These are phyloP conservation scores for Pseudogymnoascus sp. DNA, from an alignment of 2,329 filamentous ascomycete species.

Conservation along the genomic window DNA sequence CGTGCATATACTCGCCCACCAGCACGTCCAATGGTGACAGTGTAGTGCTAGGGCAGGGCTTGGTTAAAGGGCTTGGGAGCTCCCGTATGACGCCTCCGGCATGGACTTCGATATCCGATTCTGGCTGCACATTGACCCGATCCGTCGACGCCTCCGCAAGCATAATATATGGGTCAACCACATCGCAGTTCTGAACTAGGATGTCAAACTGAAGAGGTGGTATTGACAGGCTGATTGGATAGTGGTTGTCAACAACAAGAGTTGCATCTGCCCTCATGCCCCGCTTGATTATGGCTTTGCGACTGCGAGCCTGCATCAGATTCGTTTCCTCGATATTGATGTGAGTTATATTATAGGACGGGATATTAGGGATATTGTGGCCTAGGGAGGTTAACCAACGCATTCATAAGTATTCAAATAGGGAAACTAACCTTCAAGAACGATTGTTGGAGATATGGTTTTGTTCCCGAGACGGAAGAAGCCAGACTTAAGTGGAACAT, in stretches of 20 bases:
- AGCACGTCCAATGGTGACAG: constrained; percentile 81
- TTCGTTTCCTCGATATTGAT: constrained; percentile 71
- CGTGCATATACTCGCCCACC: constrained; percentile 73
- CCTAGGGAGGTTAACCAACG: constrained; percentile 34
- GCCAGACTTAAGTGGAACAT: constrained; percentile 70
- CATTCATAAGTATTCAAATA: constrained; percentile 35
- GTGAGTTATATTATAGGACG: constrained; percentile 73
- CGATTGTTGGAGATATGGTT: constrained; percentile 63
- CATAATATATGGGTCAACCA: constrained; percentile 65
- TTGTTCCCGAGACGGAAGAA: constrained; percentile 74
- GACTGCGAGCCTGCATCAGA: constrained; percentile 37
- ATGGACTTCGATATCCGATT: constrained; percentile 59
- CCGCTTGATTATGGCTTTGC: background rate
- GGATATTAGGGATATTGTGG: constrained; percentile 67
- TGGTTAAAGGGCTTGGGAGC: constrained; percentile 66
- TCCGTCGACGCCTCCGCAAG: constrained; percentile 71
- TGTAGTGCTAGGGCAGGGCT: constrained; percentile 66
- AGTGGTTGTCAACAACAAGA: constrained; percentile 65
- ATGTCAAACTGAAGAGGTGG: constrained; percentile 80
- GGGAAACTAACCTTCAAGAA: constrained; percentile 77
- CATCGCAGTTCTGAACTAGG: constrained; percentile 72
- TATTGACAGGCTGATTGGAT: constrained; percentile 68
- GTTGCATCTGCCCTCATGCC: constrained; percentile 78
- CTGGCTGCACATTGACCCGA: constrained; percentile 60
- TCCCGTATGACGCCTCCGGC: constrained; percentile 66